Evolutionary conservation across 2,329 filamentous ascomycete genomes (phyloP).

Genomic region (Colletotrichum gloeosporioides): DNA sequence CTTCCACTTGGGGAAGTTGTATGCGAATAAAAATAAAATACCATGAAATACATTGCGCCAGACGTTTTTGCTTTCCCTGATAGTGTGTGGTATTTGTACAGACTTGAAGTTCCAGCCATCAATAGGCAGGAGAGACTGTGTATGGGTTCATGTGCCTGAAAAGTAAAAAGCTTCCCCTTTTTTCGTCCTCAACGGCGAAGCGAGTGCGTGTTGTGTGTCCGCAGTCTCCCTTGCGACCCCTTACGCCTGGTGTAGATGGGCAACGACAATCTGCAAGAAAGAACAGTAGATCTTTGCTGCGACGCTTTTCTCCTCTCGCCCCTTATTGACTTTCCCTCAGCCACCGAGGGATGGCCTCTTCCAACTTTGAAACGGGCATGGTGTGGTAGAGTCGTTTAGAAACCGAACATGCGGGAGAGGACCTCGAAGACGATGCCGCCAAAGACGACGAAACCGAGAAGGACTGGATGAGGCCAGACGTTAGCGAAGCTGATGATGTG

Average conservation of each 20-base stretch:
- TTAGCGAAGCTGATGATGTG: not conserved
- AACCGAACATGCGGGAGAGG: conserved; percentile 56
- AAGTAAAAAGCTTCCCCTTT: not conserved
- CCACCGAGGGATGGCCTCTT: not conserved
- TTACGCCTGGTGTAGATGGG: not conserved
- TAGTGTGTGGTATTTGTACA: conserved; percentile 8
- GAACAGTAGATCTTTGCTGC: not conserved
- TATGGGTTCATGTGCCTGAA: not conserved
- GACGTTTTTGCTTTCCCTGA: conserved; percentile 5
- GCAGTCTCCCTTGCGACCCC: not conserved
- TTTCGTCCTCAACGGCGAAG: not conserved
- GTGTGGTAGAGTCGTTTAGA: not conserved
- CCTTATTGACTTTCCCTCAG: not conserved
- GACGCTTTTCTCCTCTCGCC: not conserved
- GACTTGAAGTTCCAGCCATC: not conserved
- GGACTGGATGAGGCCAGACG: conserved; percentile 36
- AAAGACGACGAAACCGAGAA: conserved; percentile 67
- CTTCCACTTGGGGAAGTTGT: not conserved
- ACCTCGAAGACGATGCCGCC: conserved; percentile 65
- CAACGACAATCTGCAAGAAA: not conserved
- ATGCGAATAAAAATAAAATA: not conserved
- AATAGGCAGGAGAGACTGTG: not conserved
- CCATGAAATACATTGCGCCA: not conserved
- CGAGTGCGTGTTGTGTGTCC: not conserved
- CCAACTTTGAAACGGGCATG: not conserved